Percentiles rank a stretch among this genome's conserved stretches.
Conservation (phyloP, 192 early-diverging fungal genomes). For the Dispira parvispora region DNA sequence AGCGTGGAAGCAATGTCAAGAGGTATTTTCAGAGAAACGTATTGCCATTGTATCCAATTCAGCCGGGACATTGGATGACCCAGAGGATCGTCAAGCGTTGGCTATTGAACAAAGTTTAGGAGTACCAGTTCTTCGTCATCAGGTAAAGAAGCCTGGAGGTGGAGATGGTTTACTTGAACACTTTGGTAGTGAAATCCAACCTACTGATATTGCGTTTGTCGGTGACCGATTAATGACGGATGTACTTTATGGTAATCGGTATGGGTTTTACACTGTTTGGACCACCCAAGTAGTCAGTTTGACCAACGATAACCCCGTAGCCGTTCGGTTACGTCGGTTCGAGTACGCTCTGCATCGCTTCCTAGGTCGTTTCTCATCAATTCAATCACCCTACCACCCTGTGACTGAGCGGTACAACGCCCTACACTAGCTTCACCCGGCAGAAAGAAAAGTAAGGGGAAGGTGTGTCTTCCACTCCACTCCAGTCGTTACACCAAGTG, state of each 20-base stretch:
- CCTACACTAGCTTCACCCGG: too few species aligned
- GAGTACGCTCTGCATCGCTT: background rate
- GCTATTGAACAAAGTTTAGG: slow-evolving; percentile 19
- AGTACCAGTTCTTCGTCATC: slow-evolving; percentile 40
- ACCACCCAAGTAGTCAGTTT: slow-evolving; percentile 47
- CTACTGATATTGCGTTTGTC: slow-evolving; percentile 48
- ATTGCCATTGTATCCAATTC: slow-evolving; percentile 84
- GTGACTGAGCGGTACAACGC: too few species aligned
- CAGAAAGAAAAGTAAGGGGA: too few species aligned
- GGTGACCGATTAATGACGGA: slow-evolving; percentile 84
- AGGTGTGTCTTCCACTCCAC: too few species aligned
- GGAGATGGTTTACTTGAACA: slow-evolving; percentile 36
- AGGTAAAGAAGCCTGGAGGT: slow-evolving; percentile 55
- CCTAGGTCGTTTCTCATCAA: background rate
- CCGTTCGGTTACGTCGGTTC: slow-evolving; percentile 20
- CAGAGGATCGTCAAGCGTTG: slow-evolving; percentile 23
- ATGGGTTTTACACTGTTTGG: slow-evolving; percentile 54
- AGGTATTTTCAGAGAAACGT: slow-evolving; percentile 38
- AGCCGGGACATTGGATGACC: slow-evolving; percentile 68
- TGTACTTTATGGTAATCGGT: slow-evolving; percentile 62
- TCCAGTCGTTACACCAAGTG: too few species aligned
- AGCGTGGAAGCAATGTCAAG: slow-evolving; percentile 47
- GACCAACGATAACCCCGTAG: slow-evolving; percentile 61
- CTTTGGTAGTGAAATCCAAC: slow-evolving; percentile 19
- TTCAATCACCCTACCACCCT: too few species aligned